Evolutionary conservation across 1,139 yeast genomes (phyloP).

Genomic region (Zygosaccharomyces pseudobailii): DNA sequence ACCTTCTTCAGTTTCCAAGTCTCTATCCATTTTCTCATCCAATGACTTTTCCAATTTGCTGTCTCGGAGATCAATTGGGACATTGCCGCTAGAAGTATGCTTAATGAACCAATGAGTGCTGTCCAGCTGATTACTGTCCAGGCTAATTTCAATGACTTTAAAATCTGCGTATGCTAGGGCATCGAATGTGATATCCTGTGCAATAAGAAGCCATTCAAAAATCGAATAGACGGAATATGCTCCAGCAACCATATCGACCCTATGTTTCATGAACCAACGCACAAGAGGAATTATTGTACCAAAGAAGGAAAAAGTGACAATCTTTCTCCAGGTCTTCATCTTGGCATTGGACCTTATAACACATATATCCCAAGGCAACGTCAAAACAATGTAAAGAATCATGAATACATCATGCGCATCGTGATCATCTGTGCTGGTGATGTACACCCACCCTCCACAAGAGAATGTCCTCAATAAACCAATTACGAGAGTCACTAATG

Average conservation of each 20-base stretch:
- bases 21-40: slow-evolving; percentile 12
- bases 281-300: slow-evolving; percentile 70
- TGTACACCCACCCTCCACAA: slow-evolving; percentile 98
- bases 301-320: slow-evolving; percentile 59
- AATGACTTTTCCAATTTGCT: slow-evolving; percentile 5
- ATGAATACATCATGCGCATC: slow-evolving; percentile 94
- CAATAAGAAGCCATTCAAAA: slow-evolving; percentile 85
- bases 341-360: slow-evolving; percentile 51
- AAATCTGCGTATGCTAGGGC: slow-evolving; percentile 74
- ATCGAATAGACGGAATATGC: slow-evolving; percentile 93
- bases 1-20: slow-evolving; percentile 2
- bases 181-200: slow-evolving; percentile 81
- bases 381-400: slow-evolving; percentile 82
- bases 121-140: slow-evolving; percentile 11
- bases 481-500: slow-evolving; percentile 34
- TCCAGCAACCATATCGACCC: slow-evolving; percentile 82
- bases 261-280: slow-evolving; percentile 89
- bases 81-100: neutral
- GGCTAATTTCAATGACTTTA: slow-evolving; percentile 32
- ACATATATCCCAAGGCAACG: slow-evolving; percentile 84
- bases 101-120: slow-evolving; percentile 14
- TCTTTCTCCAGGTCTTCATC: slow-evolving; percentile 50
- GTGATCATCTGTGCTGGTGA: slow-evolving; percentile 95
- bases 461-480: slow-evolving; percentile 84
- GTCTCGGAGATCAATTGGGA: neutral